A percentile compares a stretch with the other conserved stretches of the same genome.
Evolutionary conservation across 2,329 filamentous ascomycete species (phyloP).

Genomic region (Periconia macrospinosa): DNA sequence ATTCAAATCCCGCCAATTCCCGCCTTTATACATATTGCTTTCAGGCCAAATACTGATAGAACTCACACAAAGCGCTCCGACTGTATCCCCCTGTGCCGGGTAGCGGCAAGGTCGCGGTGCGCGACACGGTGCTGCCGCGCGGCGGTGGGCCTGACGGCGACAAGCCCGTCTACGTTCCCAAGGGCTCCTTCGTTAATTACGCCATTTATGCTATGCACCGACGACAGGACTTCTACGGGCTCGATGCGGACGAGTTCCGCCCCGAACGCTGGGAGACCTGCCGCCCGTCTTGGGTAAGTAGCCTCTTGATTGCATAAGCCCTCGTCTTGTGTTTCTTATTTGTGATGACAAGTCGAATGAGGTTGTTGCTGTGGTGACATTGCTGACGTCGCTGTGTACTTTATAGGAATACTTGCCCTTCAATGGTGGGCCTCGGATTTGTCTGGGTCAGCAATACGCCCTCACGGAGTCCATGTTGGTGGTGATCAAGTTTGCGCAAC

Average conservation of each 20-base stretch:
- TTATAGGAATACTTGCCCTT: too few species aligned
- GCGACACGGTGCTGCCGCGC: conserved; percentile 19
- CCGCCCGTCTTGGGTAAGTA: too few species aligned
- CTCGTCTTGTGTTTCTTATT: too few species aligned
- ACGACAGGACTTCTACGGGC: conserved; percentile 25
- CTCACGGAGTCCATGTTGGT: too few species aligned
- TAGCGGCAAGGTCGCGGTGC: conserved; percentile 16
- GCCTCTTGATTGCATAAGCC: too few species aligned
- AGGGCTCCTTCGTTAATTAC: conserved; percentile 13
- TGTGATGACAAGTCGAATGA: too few species aligned
- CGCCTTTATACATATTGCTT: conserved; percentile 17
- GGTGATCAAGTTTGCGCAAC: too few species aligned
- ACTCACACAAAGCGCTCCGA: conserved; percentile 9
- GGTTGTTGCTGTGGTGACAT: too few species aligned
- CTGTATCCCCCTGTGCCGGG: conserved; percentile 19
- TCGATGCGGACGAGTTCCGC: conserved; percentile 23
- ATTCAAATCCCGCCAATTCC: too few species aligned
- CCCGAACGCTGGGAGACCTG: conserved; percentile 25
- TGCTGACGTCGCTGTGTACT: too few species aligned
- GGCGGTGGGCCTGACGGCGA: conserved; percentile 23
- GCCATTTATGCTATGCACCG: conserved; percentile 22
- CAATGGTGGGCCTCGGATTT: too few species aligned
- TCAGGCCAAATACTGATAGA: conserved; percentile 16
- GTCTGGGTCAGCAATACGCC: too few species aligned
- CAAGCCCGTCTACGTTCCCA: conserved; percentile 18